phyloP scores from a whole-genome alignment of 345 rosid species.

The Boechera stricta region DNA sequence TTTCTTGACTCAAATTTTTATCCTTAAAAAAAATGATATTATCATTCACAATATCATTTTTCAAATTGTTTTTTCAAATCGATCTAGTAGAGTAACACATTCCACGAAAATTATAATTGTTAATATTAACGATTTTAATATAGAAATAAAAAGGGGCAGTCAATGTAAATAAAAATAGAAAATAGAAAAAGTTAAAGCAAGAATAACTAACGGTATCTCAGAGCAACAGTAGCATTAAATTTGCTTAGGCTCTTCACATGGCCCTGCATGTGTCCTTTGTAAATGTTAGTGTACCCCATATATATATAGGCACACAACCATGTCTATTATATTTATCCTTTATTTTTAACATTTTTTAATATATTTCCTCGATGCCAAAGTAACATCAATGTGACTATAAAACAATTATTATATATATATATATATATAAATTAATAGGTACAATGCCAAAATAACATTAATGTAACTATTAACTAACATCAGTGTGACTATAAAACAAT shows the following conservation, averaged over 20 bases:
- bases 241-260: constrained; percentile 42
- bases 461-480: constrained; percentile 34
- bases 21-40: not conserved
- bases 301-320: constrained; percentile 32
- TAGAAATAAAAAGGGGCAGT: not conserved
- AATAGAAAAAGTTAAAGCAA: not conserved
- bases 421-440: not conserved
- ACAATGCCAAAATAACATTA: constrained; percentile 39
- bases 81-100: not conserved
- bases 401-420: too few species aligned
- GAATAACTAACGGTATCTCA: constrained; percentile 21
- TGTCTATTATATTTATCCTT: constrained; percentile 10
- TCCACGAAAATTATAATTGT: not conserved
- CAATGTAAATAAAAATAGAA: constrained; percentile 4
- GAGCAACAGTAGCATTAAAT: constrained; percentile 38
- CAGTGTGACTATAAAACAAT: constrained; percentile 14
- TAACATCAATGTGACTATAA: constrained; percentile 31
- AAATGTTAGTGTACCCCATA: constrained; percentile 45
- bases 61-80: too few species aligned
- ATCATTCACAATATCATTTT: not conserved
- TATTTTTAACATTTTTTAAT: not conserved
- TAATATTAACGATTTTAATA: not conserved
- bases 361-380: constrained; percentile 38
- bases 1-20: not conserved
- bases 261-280: constrained; percentile 48